phyloP scores from a whole-genome alignment of 2,329 filamentous ascomycete species.

The Septoria petroselini region DNA sequence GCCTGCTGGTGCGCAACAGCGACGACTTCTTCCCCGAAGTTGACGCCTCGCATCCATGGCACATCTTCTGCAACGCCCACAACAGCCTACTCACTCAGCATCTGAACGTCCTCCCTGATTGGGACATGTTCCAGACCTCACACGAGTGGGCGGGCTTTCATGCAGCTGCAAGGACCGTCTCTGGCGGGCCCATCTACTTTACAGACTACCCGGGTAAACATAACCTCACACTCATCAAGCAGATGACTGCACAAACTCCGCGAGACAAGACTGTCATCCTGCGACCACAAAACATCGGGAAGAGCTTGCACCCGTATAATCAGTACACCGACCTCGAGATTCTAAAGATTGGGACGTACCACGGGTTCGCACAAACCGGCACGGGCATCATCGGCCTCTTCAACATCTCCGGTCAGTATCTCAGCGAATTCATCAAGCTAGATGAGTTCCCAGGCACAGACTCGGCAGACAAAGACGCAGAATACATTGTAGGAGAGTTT shows the following conservation, averaged over 20 bases:
- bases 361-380: conserved; percentile 65
- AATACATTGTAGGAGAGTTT: conserved; percentile 74
- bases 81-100: conserved; percentile 79
- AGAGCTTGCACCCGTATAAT: conserved; percentile 69
- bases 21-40: conserved; percentile 89
- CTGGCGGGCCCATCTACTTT: conserved; percentile 89
- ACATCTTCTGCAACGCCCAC: conserved; percentile 91
- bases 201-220: conserved; percentile 85
- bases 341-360: conserved; percentile 75
- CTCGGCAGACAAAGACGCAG: conserved; percentile 36
- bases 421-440: conserved; percentile 69
- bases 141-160: conserved; percentile 77
- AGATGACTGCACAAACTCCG: conserved; percentile 75
- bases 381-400: conserved; percentile 79
- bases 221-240: conserved; percentile 67
- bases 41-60: conserved; percentile 82
- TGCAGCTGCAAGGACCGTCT: conserved; percentile 83
- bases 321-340: conserved; percentile 70
- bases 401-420: conserved; percentile 64
- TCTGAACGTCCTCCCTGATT: conserved; percentile 82
- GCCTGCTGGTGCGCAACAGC: conserved; percentile 76
- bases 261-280: conserved; percentile 75
- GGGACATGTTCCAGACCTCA: conserved; percentile 70
- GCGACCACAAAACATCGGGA: conserved; percentile 71
- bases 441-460: conserved; percentile 70